A percentile compares a stretch with the other conserved stretches of the same genome.
phyloP scores from a whole-genome alignment of 805 yeast genomes.

The Schwanniomyces yamadae region DNA sequence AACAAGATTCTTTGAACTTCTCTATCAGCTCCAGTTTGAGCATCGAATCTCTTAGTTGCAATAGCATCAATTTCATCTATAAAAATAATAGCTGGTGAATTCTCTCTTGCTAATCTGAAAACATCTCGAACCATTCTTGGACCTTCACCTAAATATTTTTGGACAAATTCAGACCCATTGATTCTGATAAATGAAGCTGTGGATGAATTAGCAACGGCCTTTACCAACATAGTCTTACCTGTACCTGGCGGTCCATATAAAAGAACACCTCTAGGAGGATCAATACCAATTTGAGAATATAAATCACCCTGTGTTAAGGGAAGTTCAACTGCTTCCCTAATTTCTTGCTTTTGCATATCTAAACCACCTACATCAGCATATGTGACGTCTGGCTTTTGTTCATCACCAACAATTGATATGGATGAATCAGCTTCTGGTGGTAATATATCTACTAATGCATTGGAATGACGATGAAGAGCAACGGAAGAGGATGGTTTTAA shows the following conservation, averaged over 20 bases:
- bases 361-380: constrained; percentile 98
- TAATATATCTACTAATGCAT: constrained; percentile 92
- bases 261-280: constrained; percentile 97
- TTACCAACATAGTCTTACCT: constrained; percentile 98
- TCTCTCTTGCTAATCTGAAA: constrained; percentile 94
- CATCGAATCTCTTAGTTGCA: constrained; percentile 98
- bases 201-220: constrained; percentile 96
- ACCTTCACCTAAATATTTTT: constrained; percentile 97
- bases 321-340: constrained; percentile 96
- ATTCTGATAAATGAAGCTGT: constrained; percentile 96
- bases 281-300: constrained; percentile 96
- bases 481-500: constrained; percentile 94
- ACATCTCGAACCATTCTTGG: constrained; percentile 99
- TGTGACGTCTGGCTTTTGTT: constrained; percentile 88
- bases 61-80: constrained; percentile 99
- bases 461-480: constrained; percentile 97
- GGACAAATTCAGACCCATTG: constrained; percentile 97
- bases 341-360: constrained; percentile 99
- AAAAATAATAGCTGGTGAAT: constrained; percentile 94
- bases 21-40: constrained; percentile 99
- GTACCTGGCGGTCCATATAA: constrained; percentile 99
- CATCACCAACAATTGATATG: constrained; percentile 90
- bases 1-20: constrained; percentile 97
- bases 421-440: constrained; percentile 99
- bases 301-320: constrained; percentile 95